These are phyloP conservation scores for Apium graveolens DNA, from an alignment of 129 eudicot species.

Conservation along the genomic window DNA sequence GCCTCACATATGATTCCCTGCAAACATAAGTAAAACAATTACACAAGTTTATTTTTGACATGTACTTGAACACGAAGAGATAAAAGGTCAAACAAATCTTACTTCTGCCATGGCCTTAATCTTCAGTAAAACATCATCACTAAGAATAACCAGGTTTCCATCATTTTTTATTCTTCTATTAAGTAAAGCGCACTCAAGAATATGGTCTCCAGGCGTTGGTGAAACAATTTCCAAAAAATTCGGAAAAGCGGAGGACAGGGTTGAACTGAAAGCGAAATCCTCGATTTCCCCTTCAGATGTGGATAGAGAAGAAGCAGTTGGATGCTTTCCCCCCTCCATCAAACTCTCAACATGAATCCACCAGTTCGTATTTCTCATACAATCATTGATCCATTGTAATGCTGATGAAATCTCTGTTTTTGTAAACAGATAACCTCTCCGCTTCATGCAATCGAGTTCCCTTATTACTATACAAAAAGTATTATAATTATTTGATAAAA, in stretches of 20 bases:
- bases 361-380: slow-evolving; percentile 46
- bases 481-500: slow-evolving; percentile 11
- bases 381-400: slow-evolving; percentile 70
- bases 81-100: slow-evolving; percentile 7
- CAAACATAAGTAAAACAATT: slow-evolving; percentile 3
- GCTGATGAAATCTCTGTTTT: slow-evolving; percentile 54
- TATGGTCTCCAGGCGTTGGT: slow-evolving; percentile 40
- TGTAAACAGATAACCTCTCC: slow-evolving; percentile 39
- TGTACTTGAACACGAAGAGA: neutral
- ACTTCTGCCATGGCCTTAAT: slow-evolving; percentile 98
- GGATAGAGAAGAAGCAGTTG: slow-evolving; percentile 46
- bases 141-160: slow-evolving; percentile 61
- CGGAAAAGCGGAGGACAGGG: slow-evolving; percentile 22
- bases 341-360: slow-evolving; percentile 77
- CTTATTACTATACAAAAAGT: slow-evolving; percentile 42
- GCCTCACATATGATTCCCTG: slow-evolving; percentile 84
- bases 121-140: slow-evolving; percentile 53
- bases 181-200: slow-evolving; percentile 58
- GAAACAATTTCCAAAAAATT: slow-evolving; percentile 27
- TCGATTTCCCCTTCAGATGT: slow-evolving; percentile 12
- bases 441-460: slow-evolving; percentile 60
- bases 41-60: neutral
- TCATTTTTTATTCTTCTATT: slow-evolving; percentile 34
- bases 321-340: slow-evolving; percentile 38
- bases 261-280: slow-evolving; percentile 16